Percentiles rank a stretch among this genome's conserved stretches.
phyloP scores from a whole-genome alignment of 352 stramenopile genomes.

The Pythium oligandrum region DNA sequence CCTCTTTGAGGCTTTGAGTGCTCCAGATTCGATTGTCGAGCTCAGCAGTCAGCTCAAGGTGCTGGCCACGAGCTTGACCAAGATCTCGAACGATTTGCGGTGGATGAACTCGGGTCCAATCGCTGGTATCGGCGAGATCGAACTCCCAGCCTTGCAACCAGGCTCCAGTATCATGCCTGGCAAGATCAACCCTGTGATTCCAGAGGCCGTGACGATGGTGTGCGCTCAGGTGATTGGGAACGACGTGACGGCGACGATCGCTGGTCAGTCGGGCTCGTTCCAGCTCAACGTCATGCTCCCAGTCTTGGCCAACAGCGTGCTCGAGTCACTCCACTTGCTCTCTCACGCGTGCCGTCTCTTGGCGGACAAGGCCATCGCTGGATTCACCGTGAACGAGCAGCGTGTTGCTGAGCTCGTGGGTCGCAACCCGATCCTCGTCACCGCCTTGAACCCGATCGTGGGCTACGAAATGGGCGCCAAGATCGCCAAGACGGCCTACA shows the following conservation, averaged over 20 bases:
- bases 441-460: conserved; percentile 49
- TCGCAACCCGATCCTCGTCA: conserved; percentile 56
- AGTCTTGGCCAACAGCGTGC: conserved; percentile 42
- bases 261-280: conserved; percentile 42
- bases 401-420: conserved; percentile 42
- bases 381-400: conserved; percentile 38
- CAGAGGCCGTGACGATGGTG: conserved; percentile 50
- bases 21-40: conserved; percentile 92
- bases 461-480: conserved; percentile 52
- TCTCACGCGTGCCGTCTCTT: conserved; percentile 33
- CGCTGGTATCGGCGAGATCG: conserved; percentile 91
- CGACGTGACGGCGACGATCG: conserved; percentile 46
- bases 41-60: conserved; percentile 89
- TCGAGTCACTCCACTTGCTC: conserved; percentile 41
- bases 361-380: conserved; percentile 37
- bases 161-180: conserved; percentile 96
- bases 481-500: conserved; percentile 58
- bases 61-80: conserved; percentile 89
- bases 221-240: conserved; percentile 57
- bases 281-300: conserved; percentile 64
- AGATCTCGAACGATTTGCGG: conserved; percentile 94
- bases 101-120: conserved; percentile 90
- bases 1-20: conserved; percentile 86
- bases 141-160: conserved; percentile 89
- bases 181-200: conserved; percentile 93